Base-by-base conservation (phyloP, 805 yeast genomes). In the Naumovozyma baii region DNA sequence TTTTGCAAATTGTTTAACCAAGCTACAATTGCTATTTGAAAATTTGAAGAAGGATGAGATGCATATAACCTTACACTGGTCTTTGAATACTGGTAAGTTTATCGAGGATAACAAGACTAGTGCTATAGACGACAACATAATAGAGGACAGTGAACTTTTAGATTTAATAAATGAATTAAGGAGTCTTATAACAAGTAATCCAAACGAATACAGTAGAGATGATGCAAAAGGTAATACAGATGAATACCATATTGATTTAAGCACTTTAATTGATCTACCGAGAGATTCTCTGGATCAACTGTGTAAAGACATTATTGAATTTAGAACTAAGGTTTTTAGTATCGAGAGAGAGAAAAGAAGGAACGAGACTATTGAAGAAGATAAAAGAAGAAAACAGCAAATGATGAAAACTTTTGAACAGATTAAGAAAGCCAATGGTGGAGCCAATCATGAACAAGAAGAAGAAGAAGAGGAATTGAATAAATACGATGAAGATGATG, bases 261-360 rank as follows among this genome's bases (percentile, higher is more conserved):
- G 39, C 35, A 52, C 59, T 2, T 35, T 59, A 26, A 52, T 59
- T 37, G 63, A 59, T 39, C 39, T 59, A 18, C 62, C 62, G 2
- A 41, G 44, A 12, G 47, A 48, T 22, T 47, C 52, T 7, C 41
- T 59, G 14, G 54, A 51, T 22, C 63, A 57, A 36, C 42, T 59
- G 18, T 54, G 57, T 41, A 65, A 68, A 40, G 75, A 73, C 44
- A 70, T 79, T 34, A 59, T 76, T 36, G 71, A 67, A 44, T 78
- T 79, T 50, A 59, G 84, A 44, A 66, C 78, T 10, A 68, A 67
- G 34, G 79, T 77, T 20, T 55, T 76, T 41, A 67, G 66, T 20
- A 57, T 73, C 18, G 83, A 78, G 44, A 66, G 68, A 39, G 69
- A 69, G 31, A 70, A 72, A 35, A 64, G 76, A 25, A 68, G 67